Conservation (phyloP, 1,139 yeast species). For the Saccharomyces hybrid region DNA sequence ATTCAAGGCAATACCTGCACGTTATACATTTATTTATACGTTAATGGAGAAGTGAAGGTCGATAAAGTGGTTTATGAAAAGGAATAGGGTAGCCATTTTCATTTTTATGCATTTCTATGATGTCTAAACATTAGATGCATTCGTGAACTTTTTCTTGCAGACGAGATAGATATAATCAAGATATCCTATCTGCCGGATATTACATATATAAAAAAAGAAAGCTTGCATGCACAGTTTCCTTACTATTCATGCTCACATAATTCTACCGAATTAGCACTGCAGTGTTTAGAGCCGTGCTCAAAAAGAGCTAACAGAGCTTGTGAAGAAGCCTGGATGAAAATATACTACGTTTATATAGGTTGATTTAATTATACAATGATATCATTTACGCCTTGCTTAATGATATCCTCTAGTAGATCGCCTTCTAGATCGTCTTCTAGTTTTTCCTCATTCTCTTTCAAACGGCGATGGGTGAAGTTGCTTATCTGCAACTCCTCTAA, state of each 20-base stretch:
- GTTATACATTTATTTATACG: conserved; percentile 73
- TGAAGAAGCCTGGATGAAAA: neutral
- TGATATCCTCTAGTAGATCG: conserved; percentile 30
- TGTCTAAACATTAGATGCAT: neutral
- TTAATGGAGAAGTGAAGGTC: conserved; percentile 80
- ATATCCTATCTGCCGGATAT: neutral
- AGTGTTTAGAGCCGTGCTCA: neutral
- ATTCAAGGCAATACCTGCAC: conserved; percentile 72
- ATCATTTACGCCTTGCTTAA: conserved; percentile 21
- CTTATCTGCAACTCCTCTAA: conserved; percentile 56
- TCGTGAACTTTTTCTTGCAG: neutral
- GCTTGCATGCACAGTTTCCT: neutral
- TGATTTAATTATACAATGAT: conserved; percentile 13
- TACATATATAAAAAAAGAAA: neutral
- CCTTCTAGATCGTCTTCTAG: conserved; percentile 40
- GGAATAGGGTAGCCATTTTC: conserved; percentile 27
- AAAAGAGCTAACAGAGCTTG: neutral
- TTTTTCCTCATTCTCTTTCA: conserved; percentile 26
- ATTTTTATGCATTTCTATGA: neutral
- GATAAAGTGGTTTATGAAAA: conserved; percentile 81
- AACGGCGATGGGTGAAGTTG: conserved; percentile 35
- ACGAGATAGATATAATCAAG: neutral
- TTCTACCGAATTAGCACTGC: neutral
- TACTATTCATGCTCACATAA: neutral
- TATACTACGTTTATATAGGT: neutral